Base-by-base conservation (phyloP, 2,329 filamentous ascomycete genomes). In the Talaromyces piceae region DNA sequence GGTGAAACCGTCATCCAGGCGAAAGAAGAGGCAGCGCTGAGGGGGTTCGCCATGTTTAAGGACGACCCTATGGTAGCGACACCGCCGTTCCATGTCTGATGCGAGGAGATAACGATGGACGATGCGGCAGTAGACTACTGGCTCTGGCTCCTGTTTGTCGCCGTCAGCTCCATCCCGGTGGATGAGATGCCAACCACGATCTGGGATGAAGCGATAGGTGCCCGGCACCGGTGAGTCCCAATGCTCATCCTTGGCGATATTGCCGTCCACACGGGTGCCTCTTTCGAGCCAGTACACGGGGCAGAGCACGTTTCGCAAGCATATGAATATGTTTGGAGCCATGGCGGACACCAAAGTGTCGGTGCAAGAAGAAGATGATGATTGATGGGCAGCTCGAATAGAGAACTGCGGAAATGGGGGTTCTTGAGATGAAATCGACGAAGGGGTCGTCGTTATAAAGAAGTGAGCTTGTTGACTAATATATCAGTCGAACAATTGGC, bases 261-360 rank as follows among this genome's bases (percentile, higher is more conserved):
- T 61, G 23, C 67, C 67, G 22, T 71, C 65, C 47, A 67, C 60
- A 49, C 65, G 65, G 30, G 70, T 64, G 33, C 64, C 63, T 18
- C 61, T 67, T 31, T 70, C 65, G 57, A 77, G 77, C 75, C 74
- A 77, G 65, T 76, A 75, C 53, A 67, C 63, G 5, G 75, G 75
- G 49, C 70, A 72, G 61, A 75, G 73, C 41, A 73, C 62, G 47
- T 67, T 71, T 50, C 75, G 73, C n/a, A 73, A 67, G 47, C 72
- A 75, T 59, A 77, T 59, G 50, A 75, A 74, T 45, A 76, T 69
- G 58, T 77, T 77, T 55, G 75, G 75, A 39, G 75, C 71, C 75
- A 77, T 77, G 53, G 33, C 27, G 37, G 33, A 23, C 20, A 16
- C 11, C 26, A 44, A 27, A 28, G 44, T 49, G 13, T 12, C 16